Evolutionary conservation across 2,329 filamentous ascomycete species (phyloP), one percentile per base, ranked within the genome.

Genomic region (Epichloe amarillans): DNA sequence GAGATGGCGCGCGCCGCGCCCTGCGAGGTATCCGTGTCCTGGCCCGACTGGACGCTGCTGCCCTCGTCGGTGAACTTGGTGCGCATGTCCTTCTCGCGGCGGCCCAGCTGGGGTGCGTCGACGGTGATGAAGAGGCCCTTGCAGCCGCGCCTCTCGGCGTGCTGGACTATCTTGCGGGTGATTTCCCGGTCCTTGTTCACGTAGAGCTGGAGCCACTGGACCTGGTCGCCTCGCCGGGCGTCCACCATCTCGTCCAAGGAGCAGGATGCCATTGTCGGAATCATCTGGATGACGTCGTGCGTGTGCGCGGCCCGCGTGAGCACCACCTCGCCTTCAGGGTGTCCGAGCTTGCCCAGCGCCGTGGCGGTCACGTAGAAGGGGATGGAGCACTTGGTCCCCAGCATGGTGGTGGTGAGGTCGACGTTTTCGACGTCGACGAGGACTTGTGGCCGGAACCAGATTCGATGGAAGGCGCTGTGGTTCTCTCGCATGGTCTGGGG

Each of bases 291-390:
- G 48, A 97, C 84, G 63, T 90, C 81, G 74, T 97, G 91, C 63
- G 85, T 87, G 64, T 78, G 76, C 2, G 93, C 84, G 15, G 88
- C 89, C 52, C 83, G 79, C 0, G 93, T 97, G 52, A 98, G 77
- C 10, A 95, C 75, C 5, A 96, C 89, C 68, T 98, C 93, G 59
- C 93, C 93, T 67, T 97, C 93, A 0, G 86, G 86, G 64, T 98
- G 79, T 52, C 93, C 93, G 4, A 98, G 82, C 70, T 97, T 97
- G 58, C 93, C 93, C 7, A 98, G 79, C 0, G 93, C 93, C 6
- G 93, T 97, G 43, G 93, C 93, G 1, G 93, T 96, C 19, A 98
- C 85, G 70, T 98, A 98, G 72, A 96, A 94, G 21, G 93, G 93
- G 46, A 94, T 86, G 55, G 83, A 80, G 55, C 82, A 80, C 64